phyloP scores from a whole-genome alignment of 1,284 basidiomycete genomes.

The Phlebopus sp. region DNA sequence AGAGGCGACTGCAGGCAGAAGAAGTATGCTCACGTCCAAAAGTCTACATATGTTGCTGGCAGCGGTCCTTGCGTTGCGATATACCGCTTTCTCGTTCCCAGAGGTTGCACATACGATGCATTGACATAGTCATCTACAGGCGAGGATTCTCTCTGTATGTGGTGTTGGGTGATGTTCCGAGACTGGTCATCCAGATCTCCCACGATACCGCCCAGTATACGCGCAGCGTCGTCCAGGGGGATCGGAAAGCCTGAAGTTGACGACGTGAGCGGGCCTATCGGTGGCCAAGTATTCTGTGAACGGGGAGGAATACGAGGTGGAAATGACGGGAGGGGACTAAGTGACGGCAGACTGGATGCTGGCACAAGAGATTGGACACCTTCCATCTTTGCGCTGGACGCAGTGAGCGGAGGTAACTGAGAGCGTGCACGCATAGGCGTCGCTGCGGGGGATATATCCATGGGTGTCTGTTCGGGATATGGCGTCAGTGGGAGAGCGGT shows the following conservation, averaged over 20 bases:
- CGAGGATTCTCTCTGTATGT: slow-evolving; percentile 14
- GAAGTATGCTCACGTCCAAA: slow-evolving; percentile 81
- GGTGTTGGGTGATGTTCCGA: background rate
- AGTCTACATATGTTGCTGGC: slow-evolving; percentile 86
- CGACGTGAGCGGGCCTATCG: slow-evolving; percentile 16
- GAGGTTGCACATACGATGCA: slow-evolving; percentile 85
- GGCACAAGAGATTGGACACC: slow-evolving; percentile 8
- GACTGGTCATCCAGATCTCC: slow-evolving; percentile 1
- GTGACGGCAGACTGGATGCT: slow-evolving; percentile 2
- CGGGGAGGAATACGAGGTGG: slow-evolving; percentile 23
- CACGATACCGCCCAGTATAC: background rate
- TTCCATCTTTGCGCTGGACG: slow-evolving; percentile 5
- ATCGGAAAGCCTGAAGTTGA: slow-evolving; percentile 1
- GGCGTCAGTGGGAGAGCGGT: slow-evolving; percentile 25
- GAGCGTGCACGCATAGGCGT: slow-evolving; percentile 15
- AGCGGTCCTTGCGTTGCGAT: slow-evolving; percentile 97
- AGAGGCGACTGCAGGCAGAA: background rate
- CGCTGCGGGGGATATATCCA: slow-evolving; percentile 21
- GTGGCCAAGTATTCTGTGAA: slow-evolving; percentile 13
- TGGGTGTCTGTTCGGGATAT: slow-evolving; percentile 26
- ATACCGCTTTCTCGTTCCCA: slow-evolving; percentile 77
- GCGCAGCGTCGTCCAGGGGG: background rate
- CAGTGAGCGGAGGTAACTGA: slow-evolving; percentile 7
- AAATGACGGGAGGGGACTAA: slow-evolving; percentile 15
- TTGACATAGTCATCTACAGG: slow-evolving; percentile 88